Conservation (phyloP, 495 filamentous ascomycete species). For the Cenococcum geophilum region DNA sequence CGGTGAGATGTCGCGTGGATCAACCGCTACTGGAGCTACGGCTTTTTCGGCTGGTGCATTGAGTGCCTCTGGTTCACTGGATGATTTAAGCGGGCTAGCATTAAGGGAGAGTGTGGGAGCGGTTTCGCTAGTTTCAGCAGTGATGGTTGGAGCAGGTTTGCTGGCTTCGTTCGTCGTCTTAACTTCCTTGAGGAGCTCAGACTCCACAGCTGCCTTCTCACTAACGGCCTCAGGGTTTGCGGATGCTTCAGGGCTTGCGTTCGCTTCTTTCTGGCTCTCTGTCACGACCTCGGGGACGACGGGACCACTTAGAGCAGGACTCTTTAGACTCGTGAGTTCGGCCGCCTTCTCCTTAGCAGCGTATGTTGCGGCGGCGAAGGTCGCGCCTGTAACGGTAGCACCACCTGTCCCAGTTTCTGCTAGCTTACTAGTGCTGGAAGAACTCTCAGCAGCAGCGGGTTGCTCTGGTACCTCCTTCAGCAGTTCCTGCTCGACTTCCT, state of each 20-base stretch:
- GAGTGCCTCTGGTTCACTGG: slow-evolving; percentile 20
- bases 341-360: slow-evolving; percentile 37
- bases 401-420: slow-evolving; percentile 39
- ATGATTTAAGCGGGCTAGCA: slow-evolving; percentile 28
- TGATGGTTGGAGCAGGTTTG: slow-evolving; percentile 34
- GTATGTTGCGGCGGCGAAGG: slow-evolving; percentile 35
- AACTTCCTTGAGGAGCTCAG: slow-evolving; percentile 27
- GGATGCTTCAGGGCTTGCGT: slow-evolving; percentile 62
- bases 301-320: slow-evolving; percentile 32
- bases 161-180: slow-evolving; percentile 25
- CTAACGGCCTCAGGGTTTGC: slow-evolving; percentile 43
- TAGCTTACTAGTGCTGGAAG: slow-evolving; percentile 32
- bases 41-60: slow-evolving; percentile 12
- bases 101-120: slow-evolving; percentile 15
- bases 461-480: slow-evolving; percentile 46
- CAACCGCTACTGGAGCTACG: slow-evolving; percentile 7
- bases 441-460: slow-evolving; percentile 44
- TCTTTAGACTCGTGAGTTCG: slow-evolving; percentile 33
- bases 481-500: slow-evolving; percentile 63
- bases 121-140: slow-evolving; percentile 22
- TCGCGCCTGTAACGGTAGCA: slow-evolving; percentile 26
- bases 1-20: slow-evolving; percentile 35
- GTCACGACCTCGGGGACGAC: slow-evolving; percentile 68
- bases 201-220: slow-evolving; percentile 21
- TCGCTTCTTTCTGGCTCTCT: slow-evolving; percentile 61